Base-by-base conservation (phyloP, 1,284 basidiomycete genomes). In the Albatrellus sp. region DNA sequence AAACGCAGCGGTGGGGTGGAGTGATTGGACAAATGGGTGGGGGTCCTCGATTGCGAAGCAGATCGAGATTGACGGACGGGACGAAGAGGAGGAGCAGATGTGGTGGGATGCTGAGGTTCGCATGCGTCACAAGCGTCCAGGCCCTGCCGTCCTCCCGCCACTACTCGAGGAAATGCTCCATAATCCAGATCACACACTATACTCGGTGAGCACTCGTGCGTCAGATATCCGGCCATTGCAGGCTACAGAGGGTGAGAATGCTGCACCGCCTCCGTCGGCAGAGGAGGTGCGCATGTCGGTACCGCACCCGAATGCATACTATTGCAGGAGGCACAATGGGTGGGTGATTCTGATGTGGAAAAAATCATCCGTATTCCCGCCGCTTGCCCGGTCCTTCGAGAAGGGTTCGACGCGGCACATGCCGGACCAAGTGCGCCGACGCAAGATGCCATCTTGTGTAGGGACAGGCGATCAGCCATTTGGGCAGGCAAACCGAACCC, bases 251-350 rank as follows among this genome's bases (percentile, higher is more conserved):
- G 7, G 24, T 24, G 24, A 24, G 24, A 24, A 3, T 24, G 24
- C 24, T 4, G 24, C 38, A 28, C 24, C n/a, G 11, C 14, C 64
- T 9, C 75, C 77, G 0, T 64, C 68, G 7, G 60, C 68, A 38
- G 73, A 77, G 29, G 82, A 87, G 52, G 64, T 82, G 3, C 72
- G 69, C 5, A 73, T 69, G 12, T 72, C 84, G 16, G 68, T 84
- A 32, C 86, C 85, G 9, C 84, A 89, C 56, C 79, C 85, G 2
- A 73, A 83, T 51, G 82, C 82, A 12, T 84, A 84, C 55, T 89
- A 82, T 55, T 88, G 85, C 56, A 73, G 76, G 17, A 76, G 74
- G 55, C 80, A 88, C 48, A 81, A 87, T 53, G 79, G 79, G 11
- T 89, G 85, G 85, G 72, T 86, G 31, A 68, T 88, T 34, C 63